A percentile compares a stretch with the other conserved stretches of the same genome.
phyloP scores from a whole-genome alignment of 23 red algal species.

The Gracilaria domingensis region DNA sequence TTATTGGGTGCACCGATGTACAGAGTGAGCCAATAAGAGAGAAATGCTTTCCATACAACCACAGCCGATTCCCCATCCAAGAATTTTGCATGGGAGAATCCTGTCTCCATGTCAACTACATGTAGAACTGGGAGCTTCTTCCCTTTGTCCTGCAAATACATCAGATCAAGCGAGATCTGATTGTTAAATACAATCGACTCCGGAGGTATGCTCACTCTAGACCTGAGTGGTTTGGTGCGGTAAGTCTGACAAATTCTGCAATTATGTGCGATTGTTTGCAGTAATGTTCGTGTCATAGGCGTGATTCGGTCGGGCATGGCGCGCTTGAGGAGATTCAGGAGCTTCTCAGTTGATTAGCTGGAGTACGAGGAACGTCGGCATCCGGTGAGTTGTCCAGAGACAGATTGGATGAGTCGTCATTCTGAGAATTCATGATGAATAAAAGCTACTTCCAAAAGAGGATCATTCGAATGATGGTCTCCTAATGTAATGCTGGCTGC shows the following conservation, averaged over 20 bases:
- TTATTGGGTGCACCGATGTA: constrained; percentile 34
- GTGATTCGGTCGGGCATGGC: neutral
- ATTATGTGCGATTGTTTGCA: too few relatives aligned
- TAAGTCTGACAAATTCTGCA: neutral
- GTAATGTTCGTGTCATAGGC: too few relatives aligned
- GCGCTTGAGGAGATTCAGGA: neutral
- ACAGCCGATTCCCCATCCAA: neutral
- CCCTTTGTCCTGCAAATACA: neutral
- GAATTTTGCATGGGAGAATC: constrained; percentile 6
- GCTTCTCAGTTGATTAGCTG: constrained; percentile 33
- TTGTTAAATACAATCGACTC: neutral
- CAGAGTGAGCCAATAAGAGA: constrained; percentile 20
- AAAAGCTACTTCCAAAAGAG: too few relatives aligned
- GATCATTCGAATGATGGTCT: too few relatives aligned
- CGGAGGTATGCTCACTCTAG: neutral
- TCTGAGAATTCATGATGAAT: too few relatives aligned
- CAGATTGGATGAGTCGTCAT: too few relatives aligned
- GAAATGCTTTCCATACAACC: constrained; percentile 27
- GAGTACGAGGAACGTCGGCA: too few relatives aligned
- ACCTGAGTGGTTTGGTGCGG: neutral
- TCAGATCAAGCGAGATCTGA: neutral
- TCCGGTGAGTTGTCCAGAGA: too few relatives aligned
- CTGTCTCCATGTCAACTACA: constrained; percentile 37
- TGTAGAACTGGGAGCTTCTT: neutral
- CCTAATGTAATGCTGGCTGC: too few relatives aligned